Evolutionary conservation across 2,329 filamentous ascomycete genomes (phyloP), one percentile per base, ranked within the genome.

Genomic region (Diaporthe velutina): DNA sequence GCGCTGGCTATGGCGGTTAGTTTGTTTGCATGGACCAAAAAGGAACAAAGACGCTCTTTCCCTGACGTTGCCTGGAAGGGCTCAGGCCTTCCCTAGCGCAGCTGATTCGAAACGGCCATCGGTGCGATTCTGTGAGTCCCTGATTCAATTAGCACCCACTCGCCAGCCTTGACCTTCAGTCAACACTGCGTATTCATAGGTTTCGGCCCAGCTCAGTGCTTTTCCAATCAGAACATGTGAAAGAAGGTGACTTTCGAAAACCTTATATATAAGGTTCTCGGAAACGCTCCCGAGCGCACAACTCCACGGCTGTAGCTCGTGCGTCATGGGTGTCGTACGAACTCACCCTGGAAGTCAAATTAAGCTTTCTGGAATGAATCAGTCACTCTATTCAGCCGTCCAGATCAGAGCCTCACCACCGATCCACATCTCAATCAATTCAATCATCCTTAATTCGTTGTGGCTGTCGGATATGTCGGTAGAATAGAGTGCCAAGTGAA

Each of bases 351-450:
- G 33, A 28, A 68, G 48, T 40, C 64, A 54, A 68, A 54, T 68
- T 68, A 68, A 40, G 64, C 33, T 68, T 68, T 68, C 17, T 12
- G 8, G 15, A 38, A 35, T 54, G 33, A 68, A 13, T 67, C 64
- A 28, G 64, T 52, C n/a, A 12, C 25, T n/a, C 10, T n/a, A 52
- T 28, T n/a, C 13, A 40, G 8, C 1, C 22, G n/a, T 40, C n/a
- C 22, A 25, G 33, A 25, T 8, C 3, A 22, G 30, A 40, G 48
- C 64, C 64, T 68, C 48, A 40, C n/a, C n/a, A 15, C 25, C 9
- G 30, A 3, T 9, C 45, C n/a, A 54, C 45, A 4, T 33, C 33
- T 25, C 10, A 3, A 22, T 40, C n/a, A 28, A 19, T 6, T 22
- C 4, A 4, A n/a, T 17, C 15, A 3, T 15, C 1, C 8, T 19